Evolutionary conservation across 2,329 filamentous ascomycete species (phyloP).

Genomic region (Diplodia scrobiculata): DNA sequence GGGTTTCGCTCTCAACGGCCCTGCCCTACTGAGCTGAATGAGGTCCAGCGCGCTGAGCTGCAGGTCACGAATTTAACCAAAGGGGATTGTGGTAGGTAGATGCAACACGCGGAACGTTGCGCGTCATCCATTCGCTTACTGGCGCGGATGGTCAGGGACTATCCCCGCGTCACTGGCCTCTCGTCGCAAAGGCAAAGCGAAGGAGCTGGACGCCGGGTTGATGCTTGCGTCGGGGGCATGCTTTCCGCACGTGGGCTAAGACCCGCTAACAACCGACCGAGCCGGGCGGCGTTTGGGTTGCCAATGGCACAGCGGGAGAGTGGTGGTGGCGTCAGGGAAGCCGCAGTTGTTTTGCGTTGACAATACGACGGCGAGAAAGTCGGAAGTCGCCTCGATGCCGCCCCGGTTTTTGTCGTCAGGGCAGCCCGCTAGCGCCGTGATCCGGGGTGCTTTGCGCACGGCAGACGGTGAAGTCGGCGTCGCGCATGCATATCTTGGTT

Average conservation of each 20-base stretch:
- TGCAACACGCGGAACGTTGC: background rate
- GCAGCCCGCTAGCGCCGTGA: too few relatives aligned
- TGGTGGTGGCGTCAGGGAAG: background rate
- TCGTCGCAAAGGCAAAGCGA: background rate
- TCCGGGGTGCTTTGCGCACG: too few relatives aligned
- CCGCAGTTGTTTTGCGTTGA: background rate
- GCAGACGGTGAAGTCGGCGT: background rate
- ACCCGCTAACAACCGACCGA: conserved; percentile 1
- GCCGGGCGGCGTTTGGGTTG: background rate
- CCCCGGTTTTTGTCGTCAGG: too few relatives aligned
- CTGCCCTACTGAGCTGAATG: too few relatives aligned
- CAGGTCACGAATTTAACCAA: too few relatives aligned
- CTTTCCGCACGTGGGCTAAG: background rate
- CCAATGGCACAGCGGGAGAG: background rate
- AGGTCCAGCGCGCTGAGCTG: too few relatives aligned
- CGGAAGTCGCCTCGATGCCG: background rate
- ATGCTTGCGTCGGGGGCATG: conserved; percentile 2
- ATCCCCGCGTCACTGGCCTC: background rate
- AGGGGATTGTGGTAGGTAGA: background rate
- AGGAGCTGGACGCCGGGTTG: background rate
- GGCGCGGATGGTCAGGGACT: conserved; percentile 1
- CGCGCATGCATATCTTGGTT: background rate
- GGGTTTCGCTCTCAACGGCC: too few relatives aligned
- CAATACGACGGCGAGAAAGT: background rate
- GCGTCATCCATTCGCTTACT: background rate